Evolutionary conservation across 2,329 filamentous ascomycete species (phyloP).

Genomic region (Penicillium sp.): DNA sequence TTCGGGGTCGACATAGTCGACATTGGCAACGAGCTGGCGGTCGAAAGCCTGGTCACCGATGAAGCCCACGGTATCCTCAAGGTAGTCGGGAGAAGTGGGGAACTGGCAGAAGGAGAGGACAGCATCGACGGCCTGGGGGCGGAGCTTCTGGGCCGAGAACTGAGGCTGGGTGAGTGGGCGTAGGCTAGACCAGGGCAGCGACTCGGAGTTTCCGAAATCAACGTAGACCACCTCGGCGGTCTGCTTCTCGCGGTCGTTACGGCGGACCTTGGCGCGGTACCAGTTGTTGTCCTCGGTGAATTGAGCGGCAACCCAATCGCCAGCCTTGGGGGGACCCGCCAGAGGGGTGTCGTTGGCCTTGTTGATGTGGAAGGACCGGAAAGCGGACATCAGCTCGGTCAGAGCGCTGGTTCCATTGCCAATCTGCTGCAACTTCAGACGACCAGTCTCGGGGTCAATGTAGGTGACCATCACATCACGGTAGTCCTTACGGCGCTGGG

Average conservation of each 20-base stretch:
- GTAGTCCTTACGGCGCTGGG: slow-evolving; percentile 77
- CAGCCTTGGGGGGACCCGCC: slow-evolving; percentile 76
- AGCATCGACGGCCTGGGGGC: slow-evolving; percentile 82
- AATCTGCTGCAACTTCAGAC: slow-evolving; percentile 87
- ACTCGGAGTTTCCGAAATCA: slow-evolving; percentile 94
- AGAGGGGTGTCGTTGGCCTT: slow-evolving; percentile 75
- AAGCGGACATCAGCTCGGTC: slow-evolving; percentile 84
- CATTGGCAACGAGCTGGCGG: slow-evolving; percentile 80
- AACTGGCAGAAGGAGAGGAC: slow-evolving; percentile 87
- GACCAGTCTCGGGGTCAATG: slow-evolving; percentile 72
- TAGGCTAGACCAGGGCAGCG: slow-evolving; percentile 78
- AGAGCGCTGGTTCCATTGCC: slow-evolving; percentile 82
- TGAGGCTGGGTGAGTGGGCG: slow-evolving; percentile 76
- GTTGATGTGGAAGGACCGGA: slow-evolving; percentile 87
- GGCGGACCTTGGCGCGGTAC: slow-evolving; percentile 88
- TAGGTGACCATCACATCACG: slow-evolving; percentile 91
- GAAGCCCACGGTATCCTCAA: slow-evolving; percentile 73
- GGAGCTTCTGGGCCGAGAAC: slow-evolving; percentile 79
- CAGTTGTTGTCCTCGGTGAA: slow-evolving; percentile 88
- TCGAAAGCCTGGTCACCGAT: slow-evolving; percentile 73
- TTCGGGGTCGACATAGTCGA: slow-evolving; percentile 81
- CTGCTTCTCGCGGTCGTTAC: slow-evolving; percentile 89
- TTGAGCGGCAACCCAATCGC: slow-evolving; percentile 85
- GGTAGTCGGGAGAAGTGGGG: slow-evolving; percentile 77
- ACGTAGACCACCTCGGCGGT: slow-evolving; percentile 89